A percentile compares a stretch with the other conserved stretches of the same genome.
phyloP scores from a whole-genome alignment of 176 grass and related monocot genomes.

The Hsuehochloa calcarea region DNA sequence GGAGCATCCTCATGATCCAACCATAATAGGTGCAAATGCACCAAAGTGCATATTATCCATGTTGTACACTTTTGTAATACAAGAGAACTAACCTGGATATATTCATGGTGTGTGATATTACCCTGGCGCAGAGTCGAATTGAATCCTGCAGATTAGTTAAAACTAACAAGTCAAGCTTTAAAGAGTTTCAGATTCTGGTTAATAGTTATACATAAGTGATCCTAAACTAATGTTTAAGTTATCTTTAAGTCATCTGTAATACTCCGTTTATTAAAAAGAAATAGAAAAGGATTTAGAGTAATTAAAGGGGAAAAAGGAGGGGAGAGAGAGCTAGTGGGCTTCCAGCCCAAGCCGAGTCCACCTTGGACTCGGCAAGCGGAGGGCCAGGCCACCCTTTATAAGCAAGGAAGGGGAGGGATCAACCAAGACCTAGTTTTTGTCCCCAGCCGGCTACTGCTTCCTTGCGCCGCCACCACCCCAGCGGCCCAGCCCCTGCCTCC shows the following conservation, averaged over 20 bases:
- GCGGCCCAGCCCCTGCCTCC: no score
- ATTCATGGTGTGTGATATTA: constrained; percentile 98
- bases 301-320: no score
- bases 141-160: constrained; percentile 66
- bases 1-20: neutral
- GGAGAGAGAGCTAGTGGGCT: no score
- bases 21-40: constrained; percentile 12
- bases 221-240: neutral
- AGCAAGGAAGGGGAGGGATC: no score
- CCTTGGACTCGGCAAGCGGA: no score
- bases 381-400: no score
- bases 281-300: no score
- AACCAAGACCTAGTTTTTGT: no score
- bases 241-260: neutral
- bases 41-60: constrained; percentile 12
- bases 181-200: neutral
- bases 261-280: no score
- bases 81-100: constrained; percentile 75
- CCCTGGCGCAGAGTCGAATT: constrained; percentile 97
- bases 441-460: no score
- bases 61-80: neutral
- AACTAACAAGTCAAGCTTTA: constrained; percentile 29
- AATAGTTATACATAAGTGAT: neutral
- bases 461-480: no score
- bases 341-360: no score